phyloP scores from a whole-genome alignment of 2,329 filamentous ascomycete species.

The Thelonectria blattea region DNA sequence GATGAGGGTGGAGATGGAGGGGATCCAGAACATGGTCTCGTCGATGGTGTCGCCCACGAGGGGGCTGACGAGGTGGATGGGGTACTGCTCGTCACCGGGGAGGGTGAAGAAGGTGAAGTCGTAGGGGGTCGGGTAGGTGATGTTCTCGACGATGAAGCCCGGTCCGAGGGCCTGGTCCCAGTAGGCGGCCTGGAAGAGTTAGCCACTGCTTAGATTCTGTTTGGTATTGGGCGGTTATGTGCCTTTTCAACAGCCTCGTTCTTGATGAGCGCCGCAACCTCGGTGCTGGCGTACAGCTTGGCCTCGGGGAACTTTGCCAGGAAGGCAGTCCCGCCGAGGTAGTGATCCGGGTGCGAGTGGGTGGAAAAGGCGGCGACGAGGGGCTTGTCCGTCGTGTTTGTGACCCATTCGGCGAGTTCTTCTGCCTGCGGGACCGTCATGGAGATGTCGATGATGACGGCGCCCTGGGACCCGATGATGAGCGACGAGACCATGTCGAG shows the following conservation, averaged over 20 bases:
- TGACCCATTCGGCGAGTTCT: constrained; percentile 17
- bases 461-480: constrained; percentile 23
- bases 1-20: constrained; percentile 19
- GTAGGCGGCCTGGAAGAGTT: constrained; percentile 1
- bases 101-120: constrained; percentile 24
- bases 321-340: constrained; percentile 15
- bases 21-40: constrained; percentile 25
- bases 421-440: constrained; percentile 17
- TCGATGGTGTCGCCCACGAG: constrained; percentile 23
- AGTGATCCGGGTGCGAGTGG: constrained; percentile 24
- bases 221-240: neutral
- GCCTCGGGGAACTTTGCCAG: constrained; percentile 17
- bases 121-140: constrained; percentile 11
- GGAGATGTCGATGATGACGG: constrained; percentile 21
- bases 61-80: constrained; percentile 19
- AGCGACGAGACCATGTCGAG: constrained; percentile 25
- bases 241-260: constrained; percentile 18
- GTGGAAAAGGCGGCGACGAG: constrained; percentile 22
- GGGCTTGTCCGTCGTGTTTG: constrained; percentile 22
- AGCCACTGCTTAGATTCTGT: neutral
- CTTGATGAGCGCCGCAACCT: constrained; percentile 12
- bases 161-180: constrained; percentile 11
- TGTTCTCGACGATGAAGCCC: constrained; percentile 2
- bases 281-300: constrained; percentile 18
- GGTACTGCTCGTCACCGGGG: constrained; percentile 17